phyloP scores from a whole-genome alignment of 805 yeast species.

The Danielia reshetovae region DNA sequence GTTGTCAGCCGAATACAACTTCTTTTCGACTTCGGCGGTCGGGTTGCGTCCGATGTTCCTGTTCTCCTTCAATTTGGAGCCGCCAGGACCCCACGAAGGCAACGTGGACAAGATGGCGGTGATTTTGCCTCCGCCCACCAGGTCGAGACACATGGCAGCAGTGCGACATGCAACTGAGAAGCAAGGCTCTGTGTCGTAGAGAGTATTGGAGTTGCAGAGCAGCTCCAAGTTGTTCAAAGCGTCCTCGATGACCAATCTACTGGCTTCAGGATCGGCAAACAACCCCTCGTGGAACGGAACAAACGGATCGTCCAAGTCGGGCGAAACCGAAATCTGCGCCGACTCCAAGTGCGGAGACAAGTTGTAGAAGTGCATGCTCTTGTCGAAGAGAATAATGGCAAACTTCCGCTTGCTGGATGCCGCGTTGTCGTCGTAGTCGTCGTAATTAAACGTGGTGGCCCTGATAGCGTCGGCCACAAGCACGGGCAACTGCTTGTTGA shows the following conservation, averaged over 20 bases:
- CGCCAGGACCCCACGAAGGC: constrained; percentile 83
- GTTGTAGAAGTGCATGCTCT: constrained; percentile 67
- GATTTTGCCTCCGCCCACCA: constrained; percentile 81
- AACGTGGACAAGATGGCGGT: constrained; percentile 60
- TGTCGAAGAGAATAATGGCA: constrained; percentile 75
- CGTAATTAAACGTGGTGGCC: constrained; percentile 42
- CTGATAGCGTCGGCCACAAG: constrained; percentile 70
- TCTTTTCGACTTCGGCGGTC: constrained; percentile 43
- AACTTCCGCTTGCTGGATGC: constrained; percentile 26
- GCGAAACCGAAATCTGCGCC: constrained; percentile 55
- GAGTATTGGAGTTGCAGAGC: constrained; percentile 32
- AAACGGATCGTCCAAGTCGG: constrained; percentile 74
- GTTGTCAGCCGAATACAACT: constrained; percentile 54
- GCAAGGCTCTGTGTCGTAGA: constrained; percentile 58
- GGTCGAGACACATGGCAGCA: constrained; percentile 57
- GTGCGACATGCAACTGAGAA: constrained; percentile 76
- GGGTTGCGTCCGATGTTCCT: constrained; percentile 38
- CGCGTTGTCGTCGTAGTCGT: constrained; percentile 9
- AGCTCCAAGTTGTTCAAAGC: constrained; percentile 61
- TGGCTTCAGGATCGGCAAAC: constrained; percentile 73
- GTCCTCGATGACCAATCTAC: constrained; percentile 59
- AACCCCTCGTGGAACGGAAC: constrained; percentile 76
- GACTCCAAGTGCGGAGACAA: constrained; percentile 52
- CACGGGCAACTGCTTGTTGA: constrained; percentile 55
- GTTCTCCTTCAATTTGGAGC: constrained; percentile 44